Evolutionary conservation across 495 filamentous ascomycete species (phyloP).

Genomic region (Aspergillus wentii): DNA sequence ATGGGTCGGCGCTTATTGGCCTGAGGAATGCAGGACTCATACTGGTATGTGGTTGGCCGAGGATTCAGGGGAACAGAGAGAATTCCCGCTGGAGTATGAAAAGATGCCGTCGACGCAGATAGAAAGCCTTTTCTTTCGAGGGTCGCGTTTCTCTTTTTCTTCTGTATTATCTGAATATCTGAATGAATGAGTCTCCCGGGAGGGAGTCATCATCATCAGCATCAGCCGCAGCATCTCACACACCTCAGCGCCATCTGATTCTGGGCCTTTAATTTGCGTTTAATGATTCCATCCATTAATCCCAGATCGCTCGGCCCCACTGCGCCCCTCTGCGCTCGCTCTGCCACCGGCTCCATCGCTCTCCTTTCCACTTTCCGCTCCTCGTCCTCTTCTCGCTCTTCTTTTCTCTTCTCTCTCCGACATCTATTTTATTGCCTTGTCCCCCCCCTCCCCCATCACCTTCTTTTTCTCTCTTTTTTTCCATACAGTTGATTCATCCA

Average conservation of each 20-base stretch:
- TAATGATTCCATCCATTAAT: slow-evolving; percentile 9
- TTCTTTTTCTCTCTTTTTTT: slow-evolving; percentile 15
- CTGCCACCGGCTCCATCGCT: slow-evolving; percentile 8
- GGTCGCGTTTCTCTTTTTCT: too few species aligned
- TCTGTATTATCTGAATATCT: too few species aligned
- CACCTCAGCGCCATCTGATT: too few species aligned
- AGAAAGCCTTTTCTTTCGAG: too few species aligned
- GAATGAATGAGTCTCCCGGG: not conserved
- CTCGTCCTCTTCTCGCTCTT: slow-evolving; percentile 15
- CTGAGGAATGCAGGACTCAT: too few species aligned
- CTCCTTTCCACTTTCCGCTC: slow-evolving; percentile 20
- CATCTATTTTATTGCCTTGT: slow-evolving; percentile 14
- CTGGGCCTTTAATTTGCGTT: slow-evolving; percentile 24
- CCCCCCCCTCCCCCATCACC: slow-evolving; percentile 17
- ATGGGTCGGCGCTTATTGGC: too few species aligned
- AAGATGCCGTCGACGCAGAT: too few species aligned
- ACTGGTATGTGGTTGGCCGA: too few species aligned
- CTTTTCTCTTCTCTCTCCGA: slow-evolving; percentile 12
- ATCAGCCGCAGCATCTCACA: not conserved
- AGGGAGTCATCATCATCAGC: not conserved
- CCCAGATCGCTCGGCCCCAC: slow-evolving; percentile 24
- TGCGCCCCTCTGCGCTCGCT: slow-evolving; percentile 19
- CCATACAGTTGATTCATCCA: slow-evolving; percentile 1
- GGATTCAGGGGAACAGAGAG: too few species aligned
- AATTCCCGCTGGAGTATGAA: too few species aligned